Percentiles rank a stretch among this genome's conserved stretches.
phyloP scores from a whole-genome alignment of 2,329 filamentous ascomycete species.

The Penicillium sp. region DNA sequence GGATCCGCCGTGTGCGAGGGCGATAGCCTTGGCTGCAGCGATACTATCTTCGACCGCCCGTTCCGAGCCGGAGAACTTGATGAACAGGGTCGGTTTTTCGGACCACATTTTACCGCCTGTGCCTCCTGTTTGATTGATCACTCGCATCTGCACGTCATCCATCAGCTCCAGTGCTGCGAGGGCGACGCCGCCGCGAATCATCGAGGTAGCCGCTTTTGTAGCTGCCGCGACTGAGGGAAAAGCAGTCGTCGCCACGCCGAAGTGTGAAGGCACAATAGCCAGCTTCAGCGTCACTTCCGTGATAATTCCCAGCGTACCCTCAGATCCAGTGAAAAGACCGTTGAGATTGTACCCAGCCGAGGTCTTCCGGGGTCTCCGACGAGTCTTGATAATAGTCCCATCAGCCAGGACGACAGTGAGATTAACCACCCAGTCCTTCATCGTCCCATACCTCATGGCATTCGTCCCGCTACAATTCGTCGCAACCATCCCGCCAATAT shows the following conservation, averaged over 20 bases:
- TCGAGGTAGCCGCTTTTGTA: constrained; percentile 58
- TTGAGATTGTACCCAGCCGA: constrained; percentile 73
- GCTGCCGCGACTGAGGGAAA: constrained; percentile 65
- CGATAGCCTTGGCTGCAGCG: constrained; percentile 65
- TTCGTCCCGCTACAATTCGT: constrained; percentile 68
- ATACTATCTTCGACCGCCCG: constrained; percentile 77
- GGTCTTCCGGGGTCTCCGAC: constrained; percentile 66
- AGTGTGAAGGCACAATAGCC: constrained; percentile 63
- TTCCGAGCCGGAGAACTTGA: constrained; percentile 73
- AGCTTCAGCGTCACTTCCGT: constrained; percentile 71
- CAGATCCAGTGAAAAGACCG: constrained; percentile 67
- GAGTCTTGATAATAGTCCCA: constrained; percentile 62
- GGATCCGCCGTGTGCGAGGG: constrained; percentile 53
- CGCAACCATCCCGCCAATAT: constrained; percentile 63
- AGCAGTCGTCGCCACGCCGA: constrained; percentile 64
- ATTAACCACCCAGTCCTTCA: constrained; percentile 75
- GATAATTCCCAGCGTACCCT: constrained; percentile 70
- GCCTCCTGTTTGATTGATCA: constrained; percentile 66
- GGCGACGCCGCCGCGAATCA: constrained; percentile 69
- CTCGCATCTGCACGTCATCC: constrained; percentile 64
- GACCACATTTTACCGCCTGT: constrained; percentile 51
- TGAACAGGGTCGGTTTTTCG: constrained; percentile 45
- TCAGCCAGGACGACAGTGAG: constrained; percentile 71
- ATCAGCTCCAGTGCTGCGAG: constrained; percentile 61
- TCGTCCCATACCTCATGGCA: constrained; percentile 67